These are phyloP conservation scores for Gautieria morchelliformis DNA, from an alignment of 768 basidiomycete genomes.

Conservation along the genomic window DNA sequence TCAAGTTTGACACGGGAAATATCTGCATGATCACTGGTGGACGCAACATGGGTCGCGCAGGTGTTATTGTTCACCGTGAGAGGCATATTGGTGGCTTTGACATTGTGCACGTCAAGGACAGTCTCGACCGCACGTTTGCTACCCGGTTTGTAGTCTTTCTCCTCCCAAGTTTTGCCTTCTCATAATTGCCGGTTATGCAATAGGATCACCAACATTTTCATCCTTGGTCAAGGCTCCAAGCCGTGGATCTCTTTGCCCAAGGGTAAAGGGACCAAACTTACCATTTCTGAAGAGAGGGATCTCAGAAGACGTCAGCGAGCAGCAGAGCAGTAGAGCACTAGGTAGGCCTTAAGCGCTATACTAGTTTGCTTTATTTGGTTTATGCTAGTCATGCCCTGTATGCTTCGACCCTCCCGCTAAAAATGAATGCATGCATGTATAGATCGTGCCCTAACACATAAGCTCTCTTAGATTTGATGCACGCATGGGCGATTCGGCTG, in stretches of 20 bases:
- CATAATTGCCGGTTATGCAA: not conserved
- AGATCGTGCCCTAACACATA: not conserved
- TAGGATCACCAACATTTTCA: constrained; percentile 95
- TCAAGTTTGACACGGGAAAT: constrained; percentile 97
- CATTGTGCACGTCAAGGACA: constrained; percentile 96
- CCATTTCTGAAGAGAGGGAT: constrained; percentile 95
- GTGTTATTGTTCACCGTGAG: constrained; percentile 93
- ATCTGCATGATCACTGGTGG: constrained; percentile 97
- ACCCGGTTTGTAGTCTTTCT: constrained; percentile 62
- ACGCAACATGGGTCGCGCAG: constrained; percentile 98
- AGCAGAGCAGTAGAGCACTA: constrained; percentile 18
- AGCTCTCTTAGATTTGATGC: no score
- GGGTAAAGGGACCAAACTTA: constrained; percentile 96
- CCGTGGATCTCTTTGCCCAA: constrained; percentile 95
- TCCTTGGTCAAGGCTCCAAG: constrained; percentile 93
- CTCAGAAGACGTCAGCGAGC: constrained; percentile 73
- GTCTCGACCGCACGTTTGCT: constrained; percentile 90
- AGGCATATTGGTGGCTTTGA: constrained; percentile 98
- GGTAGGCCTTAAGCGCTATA: not conserved
- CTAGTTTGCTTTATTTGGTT: not conserved
- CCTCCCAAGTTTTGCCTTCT: not conserved
- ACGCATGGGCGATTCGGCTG: no score
- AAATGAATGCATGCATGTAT: constrained; percentile 2
- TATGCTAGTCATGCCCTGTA: constrained; percentile 2
- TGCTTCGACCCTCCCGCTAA: not conserved